Evolutionary conservation across 2,329 filamentous ascomycete genomes (phyloP), one percentile per base, ranked within the genome.

Genomic region (Orbilia ellipsospora): DNA sequence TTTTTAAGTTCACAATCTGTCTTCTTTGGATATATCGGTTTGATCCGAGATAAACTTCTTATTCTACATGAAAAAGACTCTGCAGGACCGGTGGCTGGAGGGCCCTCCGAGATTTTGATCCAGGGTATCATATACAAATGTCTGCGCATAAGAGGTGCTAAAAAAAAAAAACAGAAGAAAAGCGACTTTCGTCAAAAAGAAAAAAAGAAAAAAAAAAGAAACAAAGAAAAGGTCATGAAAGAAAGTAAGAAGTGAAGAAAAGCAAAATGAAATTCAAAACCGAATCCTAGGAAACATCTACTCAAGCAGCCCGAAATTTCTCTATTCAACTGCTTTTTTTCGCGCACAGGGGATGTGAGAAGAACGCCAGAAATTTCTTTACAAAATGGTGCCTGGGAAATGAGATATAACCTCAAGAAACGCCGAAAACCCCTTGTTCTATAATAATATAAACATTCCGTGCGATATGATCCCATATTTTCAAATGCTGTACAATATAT

Each of bases 351-450:
- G 23, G 10, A 36, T 2, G 6, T 36, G 6, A 10, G 31, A 36
- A 36, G 31, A 36, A 36, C 10, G 31, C 31, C 10, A 10, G 10
- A 36, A 36, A 23, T 23, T 23, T 23, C 23, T 36, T 36, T 36
- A 36, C 31, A 36, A 36, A 36, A 36, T 10, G 65, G 65, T 69
- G 65, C 66, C 45, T 70, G 57, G 57, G 66, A 70, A 54, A 70
- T 44, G 57, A 70, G 66, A 70, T 70, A 51, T 57, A 70, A 51
- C 66, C 44, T 51, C 66, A 57, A 70, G 66, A 70, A 62, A 62
- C 66, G 66, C 55, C 55, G 42, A 63, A 55, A 50, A 56, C 42
- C 16, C 51, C 28, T 50, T 56, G 55, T 23, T 56, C 56, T 18
- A 12, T n/a, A 18, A 52, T 18, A 15, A 42, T 40, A 28, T 6